phyloP scores from a whole-genome alignment of 2,329 filamentous ascomycete species.

The Paramyrothecium sp. region DNA sequence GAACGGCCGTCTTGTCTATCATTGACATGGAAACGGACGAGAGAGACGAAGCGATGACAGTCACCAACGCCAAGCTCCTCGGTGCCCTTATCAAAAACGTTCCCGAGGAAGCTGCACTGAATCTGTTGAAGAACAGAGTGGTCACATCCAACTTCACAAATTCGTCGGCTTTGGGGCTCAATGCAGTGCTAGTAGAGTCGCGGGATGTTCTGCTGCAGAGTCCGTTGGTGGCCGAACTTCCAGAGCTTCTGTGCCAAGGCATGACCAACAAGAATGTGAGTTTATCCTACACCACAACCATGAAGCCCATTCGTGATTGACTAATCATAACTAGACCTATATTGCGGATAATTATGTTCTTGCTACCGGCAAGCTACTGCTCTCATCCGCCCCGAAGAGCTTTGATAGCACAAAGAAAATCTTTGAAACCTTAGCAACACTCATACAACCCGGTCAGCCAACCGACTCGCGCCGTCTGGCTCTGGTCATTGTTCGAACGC shows the following conservation, averaged over 20 bases:
- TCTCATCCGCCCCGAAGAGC: slow-evolving; percentile 64
- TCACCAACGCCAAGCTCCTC: slow-evolving; percentile 87
- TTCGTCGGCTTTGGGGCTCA: slow-evolving; percentile 81
- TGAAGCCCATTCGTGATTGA: background rate
- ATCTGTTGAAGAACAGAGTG: slow-evolving; percentile 68
- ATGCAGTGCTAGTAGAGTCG: slow-evolving; percentile 83
- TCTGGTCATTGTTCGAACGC: slow-evolving; percentile 83
- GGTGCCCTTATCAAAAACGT: slow-evolving; percentile 88
- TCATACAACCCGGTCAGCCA: slow-evolving; percentile 75
- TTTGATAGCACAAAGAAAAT: slow-evolving; percentile 78
- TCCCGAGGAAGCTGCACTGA: slow-evolving; percentile 64
- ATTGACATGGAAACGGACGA: slow-evolving; percentile 85
- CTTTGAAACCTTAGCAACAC: slow-evolving; percentile 72
- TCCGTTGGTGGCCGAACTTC: slow-evolving; percentile 68
- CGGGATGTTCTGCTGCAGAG: slow-evolving; percentile 66
- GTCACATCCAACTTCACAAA: slow-evolving; percentile 73
- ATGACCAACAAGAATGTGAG: slow-evolving; percentile 74
- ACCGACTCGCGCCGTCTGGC: slow-evolving; percentile 82
- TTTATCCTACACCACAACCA: slow-evolving; percentile 12
- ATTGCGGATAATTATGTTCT: slow-evolving; percentile 86
- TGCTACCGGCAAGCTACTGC: slow-evolving; percentile 86
- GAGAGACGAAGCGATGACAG: slow-evolving; percentile 73
- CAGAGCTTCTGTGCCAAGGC: slow-evolving; percentile 75
- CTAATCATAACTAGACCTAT: slow-evolving; percentile 55
- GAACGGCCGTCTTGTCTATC: slow-evolving; percentile 78